Base-by-base conservation (phyloP, 2,329 filamentous ascomycete species). In the Calcarisporium arbuscula region DNA sequence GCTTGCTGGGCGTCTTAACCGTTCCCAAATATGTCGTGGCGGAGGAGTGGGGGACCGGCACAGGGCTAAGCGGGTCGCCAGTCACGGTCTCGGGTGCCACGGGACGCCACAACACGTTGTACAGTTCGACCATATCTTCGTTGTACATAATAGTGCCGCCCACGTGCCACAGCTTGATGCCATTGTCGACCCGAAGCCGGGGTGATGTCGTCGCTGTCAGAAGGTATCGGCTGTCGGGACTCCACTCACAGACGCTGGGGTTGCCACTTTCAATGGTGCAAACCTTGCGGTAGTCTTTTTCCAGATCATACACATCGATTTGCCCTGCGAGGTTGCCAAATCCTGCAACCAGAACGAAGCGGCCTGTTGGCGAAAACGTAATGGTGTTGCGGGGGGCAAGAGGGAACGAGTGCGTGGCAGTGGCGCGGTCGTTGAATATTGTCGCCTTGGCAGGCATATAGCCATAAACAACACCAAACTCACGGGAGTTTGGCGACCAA, bases 361-460 rank as follows among this genome's bases (percentile, higher is more conserved):
- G 84, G 34, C 89, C 90, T 43, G 86, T 88, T 12, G 92, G 90
- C 10, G 90, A 96, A 65, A 95, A 98, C 33, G 82, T 72, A 54
- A 96, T 92, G 33, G 90, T 96, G 65, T 98, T 98, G 53, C 92
- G 82, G 10, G 92, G 92, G 4, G 72, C 82, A 34, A 95, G 73
- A 33, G 87, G 78, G 64, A 98, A 95, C 40, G 74, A 85, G 63
- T 95, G 86, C 38, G 82, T 83, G 15, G 83, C 72, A 39, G 88
- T 75, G 43, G 85, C 92, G 44, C 86, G 82, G 51, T 83, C 77
- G 61, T 95, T 95, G 76, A 96, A 98, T 48, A 98, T 92, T 48
- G 90, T 95, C 4, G 90, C 92, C 73, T 96, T 96, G 36, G 92
- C 86, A n/a, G 92, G 92, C 88, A 95, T 96, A 62, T 86, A 96